Base-by-base conservation (phyloP, 352 stramenopile species). In the Elongisporangium prolatum region DNA sequence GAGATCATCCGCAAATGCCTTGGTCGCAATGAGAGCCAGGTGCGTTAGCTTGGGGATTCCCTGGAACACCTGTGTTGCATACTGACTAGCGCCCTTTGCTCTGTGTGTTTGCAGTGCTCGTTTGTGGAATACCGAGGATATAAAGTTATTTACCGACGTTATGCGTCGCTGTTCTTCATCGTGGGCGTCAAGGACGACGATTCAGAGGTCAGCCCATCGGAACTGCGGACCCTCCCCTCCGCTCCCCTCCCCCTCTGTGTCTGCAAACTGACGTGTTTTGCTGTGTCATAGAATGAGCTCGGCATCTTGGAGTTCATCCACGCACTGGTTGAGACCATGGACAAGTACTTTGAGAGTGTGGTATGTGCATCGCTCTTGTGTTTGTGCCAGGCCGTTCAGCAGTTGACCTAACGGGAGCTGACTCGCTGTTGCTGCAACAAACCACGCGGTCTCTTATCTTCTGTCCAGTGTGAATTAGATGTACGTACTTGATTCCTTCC, bases 301-400 rank as follows among this genome's bases (percentile, higher is more conserved):
- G 98, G 96, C 37, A 95, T 99, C 40, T 74, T 99, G 52, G 98
- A 99, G 85, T 99, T 99, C 68, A 99, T 99, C 72, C 98, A 99
- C 76, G 96, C 91, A 50, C 88, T 99, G 20, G 97, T 99, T 38
- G 98, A 99, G 75, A 99, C 97, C 6, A 97, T 99, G 86, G 97
- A 99, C 84, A 98, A 98, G 77, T 98, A 98, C 77, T 98, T 98
- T 77, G 96, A 98, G 69, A 98, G 93, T 69, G 98, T 99, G 77
- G 83, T 93, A 86, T 65, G 80, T 86, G 14, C 7, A 3, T 3
- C 16, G 21, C 47, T 20, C 44, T 44, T 28, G 24, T 40, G 37
- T 64, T 17, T 11, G 4, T n/a, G 24, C 20, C 24, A 7, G 38
- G 16, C 4, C 40, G 20, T 14, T 56, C 11, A 57, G 18, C 52